phyloP scores from a whole-genome alignment of 2,329 filamentous ascomycete species.

The Calycina marina region DNA sequence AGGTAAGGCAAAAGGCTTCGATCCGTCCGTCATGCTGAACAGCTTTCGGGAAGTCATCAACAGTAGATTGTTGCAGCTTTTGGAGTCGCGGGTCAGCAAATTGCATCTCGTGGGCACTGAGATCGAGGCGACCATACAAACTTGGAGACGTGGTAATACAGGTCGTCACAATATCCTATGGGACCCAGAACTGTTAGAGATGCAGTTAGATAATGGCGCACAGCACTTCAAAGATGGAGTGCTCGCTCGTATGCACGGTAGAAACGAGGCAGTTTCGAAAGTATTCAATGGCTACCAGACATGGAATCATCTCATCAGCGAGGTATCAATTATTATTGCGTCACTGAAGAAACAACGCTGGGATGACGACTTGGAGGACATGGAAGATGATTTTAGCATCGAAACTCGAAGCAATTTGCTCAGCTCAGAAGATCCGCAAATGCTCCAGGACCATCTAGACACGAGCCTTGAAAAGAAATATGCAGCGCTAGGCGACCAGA shows the following conservation, averaged over 20 bases:
- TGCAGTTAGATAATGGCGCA: conserved; percentile 52
- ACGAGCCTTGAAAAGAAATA: conserved; percentile 42
- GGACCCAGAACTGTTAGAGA: conserved; percentile 47
- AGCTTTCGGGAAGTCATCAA: conserved; percentile 56
- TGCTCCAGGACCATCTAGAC: conserved; percentile 45
- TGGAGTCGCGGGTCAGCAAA: conserved; percentile 48
- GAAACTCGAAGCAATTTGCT: conserved; percentile 52
- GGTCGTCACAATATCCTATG: conserved; percentile 46
- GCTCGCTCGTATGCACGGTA: conserved; percentile 55
- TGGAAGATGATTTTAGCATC: conserved; percentile 59
- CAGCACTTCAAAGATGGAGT: conserved; percentile 55
- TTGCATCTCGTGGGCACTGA: conserved; percentile 51
- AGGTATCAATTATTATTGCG: conserved; percentile 46
- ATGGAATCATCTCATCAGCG: conserved; percentile 63
- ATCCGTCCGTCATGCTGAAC: conserved; percentile 54
- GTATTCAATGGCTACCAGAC: conserved; percentile 49
- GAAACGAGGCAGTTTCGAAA: conserved; percentile 48
- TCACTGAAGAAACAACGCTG: conserved; percentile 54
- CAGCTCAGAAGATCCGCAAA: conserved; percentile 55
- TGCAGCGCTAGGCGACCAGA: conserved; percentile 38
- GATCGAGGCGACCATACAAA: conserved; percentile 43
- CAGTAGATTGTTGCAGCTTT: conserved; percentile 44
- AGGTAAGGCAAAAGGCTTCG: conserved; percentile 47
- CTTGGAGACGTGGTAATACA: conserved; percentile 41
- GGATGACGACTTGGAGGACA: conserved; percentile 57